Evolutionary conservation across 2,329 filamentous ascomycete species (phyloP).

Genomic region (Hymenoscyphus fructigenus): DNA sequence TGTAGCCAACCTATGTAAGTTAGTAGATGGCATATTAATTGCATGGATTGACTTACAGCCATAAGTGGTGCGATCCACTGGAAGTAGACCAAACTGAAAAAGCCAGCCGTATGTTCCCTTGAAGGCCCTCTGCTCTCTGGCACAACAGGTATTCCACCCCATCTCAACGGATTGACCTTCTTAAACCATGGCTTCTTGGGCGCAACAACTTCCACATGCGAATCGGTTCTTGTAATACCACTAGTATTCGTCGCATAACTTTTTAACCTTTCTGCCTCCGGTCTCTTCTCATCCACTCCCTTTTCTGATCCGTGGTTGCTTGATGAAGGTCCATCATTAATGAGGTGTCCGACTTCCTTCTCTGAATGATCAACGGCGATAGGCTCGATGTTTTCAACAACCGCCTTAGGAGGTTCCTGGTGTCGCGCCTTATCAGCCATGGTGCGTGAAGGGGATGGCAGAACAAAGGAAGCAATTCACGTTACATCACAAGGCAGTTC

Average conservation of each 20-base stretch:
- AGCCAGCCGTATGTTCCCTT: slow-evolving; percentile 69
- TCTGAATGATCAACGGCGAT: slow-evolving; percentile 16
- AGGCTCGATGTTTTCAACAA: slow-evolving; percentile 10
- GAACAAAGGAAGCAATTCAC: slow-evolving; percentile 1
- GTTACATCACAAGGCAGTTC: neutral
- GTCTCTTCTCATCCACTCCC: neutral
- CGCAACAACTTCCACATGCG: slow-evolving; percentile 30
- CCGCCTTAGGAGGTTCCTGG: slow-evolving; percentile 17
- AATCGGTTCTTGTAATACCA: slow-evolving; percentile 44
- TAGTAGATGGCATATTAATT: slow-evolving; percentile 17
- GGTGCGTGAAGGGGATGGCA: neutral
- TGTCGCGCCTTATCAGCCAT: slow-evolving; percentile 14
- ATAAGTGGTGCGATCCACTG: slow-evolving; percentile 91
- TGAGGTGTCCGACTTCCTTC: slow-evolving; percentile 13
- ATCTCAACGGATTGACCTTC: slow-evolving; percentile 59
- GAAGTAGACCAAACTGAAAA: slow-evolving; percentile 76
- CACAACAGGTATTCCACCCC: slow-evolving; percentile 55
- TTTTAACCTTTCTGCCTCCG: slow-evolving; percentile 27
- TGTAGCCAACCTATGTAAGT: slow-evolving; percentile 70
- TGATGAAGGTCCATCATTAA: neutral
- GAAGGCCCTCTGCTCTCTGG: slow-evolving; percentile 55
- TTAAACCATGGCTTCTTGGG: slow-evolving; percentile 62
- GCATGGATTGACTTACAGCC: slow-evolving; percentile 52
- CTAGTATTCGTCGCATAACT: slow-evolving; percentile 57
- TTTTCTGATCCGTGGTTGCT: neutral